Conservation (phyloP, 257 asterid species). For the Euphrasia confusa region DNA sequence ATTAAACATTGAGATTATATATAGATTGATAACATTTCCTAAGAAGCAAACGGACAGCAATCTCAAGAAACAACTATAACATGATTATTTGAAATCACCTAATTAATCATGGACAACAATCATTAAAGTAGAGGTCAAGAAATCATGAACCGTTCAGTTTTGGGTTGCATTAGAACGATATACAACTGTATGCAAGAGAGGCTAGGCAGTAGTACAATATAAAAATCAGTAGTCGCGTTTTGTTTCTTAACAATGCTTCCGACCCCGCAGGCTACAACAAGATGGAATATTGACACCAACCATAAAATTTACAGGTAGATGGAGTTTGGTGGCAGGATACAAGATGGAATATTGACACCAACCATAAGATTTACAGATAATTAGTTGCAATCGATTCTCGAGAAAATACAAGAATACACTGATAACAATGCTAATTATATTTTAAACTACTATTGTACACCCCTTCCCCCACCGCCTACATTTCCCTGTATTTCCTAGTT, state of each 20-base stretch:
- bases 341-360: constrained; percentile 7
- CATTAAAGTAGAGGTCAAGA: constrained; percentile 12
- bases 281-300: constrained; percentile 8
- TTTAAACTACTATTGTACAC: neutral
- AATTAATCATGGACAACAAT: constrained; percentile 2
- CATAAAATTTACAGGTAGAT: constrained; percentile 8
- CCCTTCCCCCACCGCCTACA: neutral
- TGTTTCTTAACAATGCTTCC: constrained; percentile 1
- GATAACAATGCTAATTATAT: neutral
- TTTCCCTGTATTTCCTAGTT: neutral
- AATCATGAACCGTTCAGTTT: constrained; percentile 16
- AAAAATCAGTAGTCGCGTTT: constrained; percentile 7
- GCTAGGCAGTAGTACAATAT: neutral
- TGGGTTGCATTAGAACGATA: constrained; percentile 12
- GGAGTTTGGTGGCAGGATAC: no score
- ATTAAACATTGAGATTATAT: constrained; percentile 6
- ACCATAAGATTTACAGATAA: constrained; percentile 6
- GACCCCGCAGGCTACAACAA: constrained; percentile 9
- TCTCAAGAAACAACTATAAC: constrained; percentile 9
- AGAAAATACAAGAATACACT: neutral
- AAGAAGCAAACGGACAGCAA: constrained; percentile 2
- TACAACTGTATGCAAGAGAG: neutral
- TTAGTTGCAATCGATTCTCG: constrained; percentile 1
- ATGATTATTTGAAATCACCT: constrained; percentile 6
- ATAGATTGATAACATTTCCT: neutral